A percentile compares a stretch with the other conserved stretches of the same genome.
phyloP scores from a whole-genome alignment of 306 rosid species.

The Dalbergia cultrata region DNA sequence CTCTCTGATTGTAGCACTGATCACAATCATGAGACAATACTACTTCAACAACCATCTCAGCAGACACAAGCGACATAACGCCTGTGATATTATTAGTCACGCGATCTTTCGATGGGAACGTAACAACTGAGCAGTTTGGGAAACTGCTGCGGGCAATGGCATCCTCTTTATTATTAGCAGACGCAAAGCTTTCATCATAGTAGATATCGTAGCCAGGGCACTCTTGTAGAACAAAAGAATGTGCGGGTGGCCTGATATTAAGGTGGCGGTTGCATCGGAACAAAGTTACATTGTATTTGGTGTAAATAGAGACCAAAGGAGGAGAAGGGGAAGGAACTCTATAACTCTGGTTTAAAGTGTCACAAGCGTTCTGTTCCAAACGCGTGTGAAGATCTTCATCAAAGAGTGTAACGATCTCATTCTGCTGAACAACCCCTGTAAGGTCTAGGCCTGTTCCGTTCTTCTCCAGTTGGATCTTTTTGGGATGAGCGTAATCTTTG shows the following conservation, averaged over 20 bases:
- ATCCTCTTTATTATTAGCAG: background rate
- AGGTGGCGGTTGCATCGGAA: conserved; percentile 46
- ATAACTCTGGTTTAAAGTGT: background rate
- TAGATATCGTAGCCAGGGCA: conserved; percentile 29
- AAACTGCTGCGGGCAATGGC: background rate
- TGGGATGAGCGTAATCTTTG: background rate
- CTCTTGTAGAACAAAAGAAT: background rate
- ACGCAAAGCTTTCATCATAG: background rate
- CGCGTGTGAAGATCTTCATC: conserved; percentile 17
- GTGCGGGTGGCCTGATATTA: background rate
- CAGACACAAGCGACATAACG: conserved; percentile 34
- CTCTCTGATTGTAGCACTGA: conserved; percentile 16
- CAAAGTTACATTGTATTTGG: conserved; percentile 11
- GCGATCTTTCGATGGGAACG: conserved; percentile 11
- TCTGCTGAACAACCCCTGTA: background rate
- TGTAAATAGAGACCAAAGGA: conserved; percentile 26
- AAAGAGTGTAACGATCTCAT: conserved; percentile 4
- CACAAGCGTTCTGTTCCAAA: conserved; percentile 16
- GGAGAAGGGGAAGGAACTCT: conserved; percentile 15
- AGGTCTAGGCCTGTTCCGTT: background rate
- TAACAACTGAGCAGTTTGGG: conserved; percentile 31
- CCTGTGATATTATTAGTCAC: background rate
- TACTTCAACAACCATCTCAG: conserved; percentile 28
- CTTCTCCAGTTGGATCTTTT: conserved; percentile 34
- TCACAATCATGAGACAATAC: conserved; percentile 35